A percentile compares a stretch with the other conserved stretches of the same genome.
These are phyloP conservation scores for Schizonepeta tenuifolia DNA, from an alignment of 257 asterid genomes.

Conservation along the genomic window DNA sequence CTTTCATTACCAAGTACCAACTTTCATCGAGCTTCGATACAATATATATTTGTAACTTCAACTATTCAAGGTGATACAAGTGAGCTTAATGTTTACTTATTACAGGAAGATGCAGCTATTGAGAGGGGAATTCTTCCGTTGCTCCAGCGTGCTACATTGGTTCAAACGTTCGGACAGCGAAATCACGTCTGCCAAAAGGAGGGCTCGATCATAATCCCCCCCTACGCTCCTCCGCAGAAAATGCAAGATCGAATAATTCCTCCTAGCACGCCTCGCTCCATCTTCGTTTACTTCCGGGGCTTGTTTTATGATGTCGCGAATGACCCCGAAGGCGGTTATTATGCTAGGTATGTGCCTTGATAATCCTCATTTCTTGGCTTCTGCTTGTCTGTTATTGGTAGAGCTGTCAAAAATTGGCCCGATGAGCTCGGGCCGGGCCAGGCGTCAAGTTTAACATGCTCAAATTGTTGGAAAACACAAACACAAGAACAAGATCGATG, in stretches of 20 bases:
- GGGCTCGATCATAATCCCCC: conserved; percentile 79
- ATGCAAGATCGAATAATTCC: conserved; percentile 85
- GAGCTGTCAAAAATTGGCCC: no score
- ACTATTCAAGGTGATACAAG: neutral
- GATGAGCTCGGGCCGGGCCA: no score
- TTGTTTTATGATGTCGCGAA: conserved; percentile 76
- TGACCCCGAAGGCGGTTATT: conserved; percentile 87
- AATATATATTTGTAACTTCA: no score
- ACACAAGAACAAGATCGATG: no score
- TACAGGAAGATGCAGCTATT: conserved; percentile 85
- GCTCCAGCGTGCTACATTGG: conserved; percentile 80
- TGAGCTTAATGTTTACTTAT: neutral
- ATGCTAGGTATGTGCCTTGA: conserved; percentile 59
- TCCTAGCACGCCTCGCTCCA: conserved; percentile 81
- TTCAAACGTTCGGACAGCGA: conserved; percentile 86
- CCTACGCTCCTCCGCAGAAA: conserved; percentile 89
- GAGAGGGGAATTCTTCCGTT: conserved; percentile 78
- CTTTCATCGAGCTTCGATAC: neutral
- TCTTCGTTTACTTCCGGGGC: conserved; percentile 88
- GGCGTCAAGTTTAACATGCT: no score
- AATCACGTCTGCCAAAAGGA: conserved; percentile 82
- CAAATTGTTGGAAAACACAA: no score
- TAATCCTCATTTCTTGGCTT: neutral
- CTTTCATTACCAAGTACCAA: conserved; percentile 76
- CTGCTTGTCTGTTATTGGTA: no score